These are phyloP conservation scores for Apiospora phragmitis DNA, from an alignment of 2,329 filamentous ascomycete genomes.

Conservation along the genomic window DNA sequence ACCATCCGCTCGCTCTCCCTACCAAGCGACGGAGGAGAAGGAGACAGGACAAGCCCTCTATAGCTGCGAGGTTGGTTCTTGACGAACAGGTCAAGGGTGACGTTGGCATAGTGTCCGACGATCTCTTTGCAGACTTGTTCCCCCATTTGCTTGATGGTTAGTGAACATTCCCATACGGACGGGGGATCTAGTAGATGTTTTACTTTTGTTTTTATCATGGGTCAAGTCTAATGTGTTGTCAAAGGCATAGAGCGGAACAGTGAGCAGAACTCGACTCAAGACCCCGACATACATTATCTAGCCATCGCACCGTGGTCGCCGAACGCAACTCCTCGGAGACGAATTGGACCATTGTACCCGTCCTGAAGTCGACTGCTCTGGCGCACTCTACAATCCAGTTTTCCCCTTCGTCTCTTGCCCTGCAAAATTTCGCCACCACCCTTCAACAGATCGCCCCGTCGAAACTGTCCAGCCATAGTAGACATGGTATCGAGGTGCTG, in stretches of 20 bases:
- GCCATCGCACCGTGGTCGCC: slow-evolving; percentile 76
- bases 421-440: slow-evolving; percentile 77
- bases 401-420: slow-evolving; percentile 67
- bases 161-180: slow-evolving; percentile 31
- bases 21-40: slow-evolving; percentile 45
- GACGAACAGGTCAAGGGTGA: slow-evolving; percentile 86
- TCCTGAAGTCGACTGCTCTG: slow-evolving; percentile 63
- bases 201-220: too few species aligned
- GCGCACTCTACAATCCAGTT: slow-evolving; percentile 79
- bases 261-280: slow-evolving; percentile 29
- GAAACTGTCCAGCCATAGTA: slow-evolving; percentile 70
- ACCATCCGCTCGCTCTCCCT: not conserved
- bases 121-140: slow-evolving; percentile 82
- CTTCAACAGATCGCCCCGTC: slow-evolving; percentile 75
- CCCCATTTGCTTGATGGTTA: slow-evolving; percentile 57
- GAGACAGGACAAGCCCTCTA: slow-evolving; percentile 69
- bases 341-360: slow-evolving; percentile 83
- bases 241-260: slow-evolving; percentile 25
- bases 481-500: slow-evolving; percentile 79
- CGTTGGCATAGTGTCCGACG: slow-evolving; percentile 81
- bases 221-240: not conserved
- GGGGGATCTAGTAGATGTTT: not conserved
- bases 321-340: slow-evolving; percentile 56
- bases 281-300: slow-evolving; percentile 57
- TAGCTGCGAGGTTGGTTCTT: slow-evolving; percentile 78